A percentile compares a stretch with the other conserved stretches of the same genome.
phyloP scores from a whole-genome alignment of 805 yeast genomes.

The Kluyveromyces dobzhanskii region DNA sequence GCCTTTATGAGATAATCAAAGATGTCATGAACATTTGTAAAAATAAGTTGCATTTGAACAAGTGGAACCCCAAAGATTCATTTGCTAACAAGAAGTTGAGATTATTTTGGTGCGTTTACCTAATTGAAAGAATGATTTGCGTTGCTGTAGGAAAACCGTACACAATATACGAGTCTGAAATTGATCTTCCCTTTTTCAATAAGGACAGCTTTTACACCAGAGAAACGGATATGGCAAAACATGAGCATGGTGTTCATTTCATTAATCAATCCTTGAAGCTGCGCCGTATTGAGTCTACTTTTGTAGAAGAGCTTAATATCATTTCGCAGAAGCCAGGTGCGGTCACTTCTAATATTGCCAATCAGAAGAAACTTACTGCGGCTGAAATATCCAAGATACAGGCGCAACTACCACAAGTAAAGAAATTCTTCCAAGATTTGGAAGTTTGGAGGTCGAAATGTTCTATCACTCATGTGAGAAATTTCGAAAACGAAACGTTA shows the following conservation, averaged over 20 bases:
- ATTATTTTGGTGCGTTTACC: slow-evolving; percentile 56
- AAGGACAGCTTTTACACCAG: slow-evolving; percentile 30
- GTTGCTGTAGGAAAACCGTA: slow-evolving; percentile 55
- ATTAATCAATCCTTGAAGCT: slow-evolving; percentile 50
- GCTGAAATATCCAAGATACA: slow-evolving; percentile 14
- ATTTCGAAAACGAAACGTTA: slow-evolving; percentile 51
- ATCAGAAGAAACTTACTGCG: slow-evolving; percentile 7
- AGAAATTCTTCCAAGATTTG: slow-evolving; percentile 42
- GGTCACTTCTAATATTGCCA: background rate
- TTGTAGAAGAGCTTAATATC: slow-evolving; percentile 45
- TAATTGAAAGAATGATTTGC: slow-evolving; percentile 53
- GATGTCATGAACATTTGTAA: slow-evolving; percentile 43
- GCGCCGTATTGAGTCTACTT: slow-evolving; percentile 51
- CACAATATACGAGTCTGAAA: slow-evolving; percentile 41
- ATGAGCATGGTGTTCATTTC: slow-evolving; percentile 36
- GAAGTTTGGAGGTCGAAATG: slow-evolving; percentile 52
- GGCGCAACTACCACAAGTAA: slow-evolving; percentile 43
- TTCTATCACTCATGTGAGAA: slow-evolving; percentile 31
- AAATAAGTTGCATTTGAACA: slow-evolving; percentile 21
- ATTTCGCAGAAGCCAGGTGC: slow-evolving; percentile 16
- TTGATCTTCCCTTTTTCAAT: slow-evolving; percentile 44
- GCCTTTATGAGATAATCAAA: slow-evolving; percentile 43
- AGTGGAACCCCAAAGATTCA: slow-evolving; percentile 19
- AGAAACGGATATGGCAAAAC: slow-evolving; percentile 18
- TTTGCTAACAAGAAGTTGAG: slow-evolving; percentile 37